Evolutionary conservation across 2,329 filamentous ascomycete species (phyloP), one percentile per base, ranked within the genome.

Genomic region (Penicillium italicum): DNA sequence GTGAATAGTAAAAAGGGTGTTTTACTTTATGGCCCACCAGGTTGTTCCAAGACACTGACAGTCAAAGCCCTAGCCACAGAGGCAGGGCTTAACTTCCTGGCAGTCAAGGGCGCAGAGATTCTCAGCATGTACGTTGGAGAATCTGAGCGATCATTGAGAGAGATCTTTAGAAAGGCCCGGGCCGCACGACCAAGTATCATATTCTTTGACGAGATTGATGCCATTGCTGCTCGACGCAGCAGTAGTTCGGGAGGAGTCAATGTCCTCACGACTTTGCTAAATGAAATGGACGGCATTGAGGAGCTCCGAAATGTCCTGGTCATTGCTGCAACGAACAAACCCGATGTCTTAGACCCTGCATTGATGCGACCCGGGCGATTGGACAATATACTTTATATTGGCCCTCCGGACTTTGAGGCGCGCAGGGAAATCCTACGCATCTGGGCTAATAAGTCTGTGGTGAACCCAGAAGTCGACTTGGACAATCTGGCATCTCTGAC

Each of bases 91-190:
- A 97, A 97, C 72, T 97, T 97, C 79, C 87, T 97, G 69, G 88
- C 91, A 9, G 90, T 97, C 62, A 96, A 97, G 75, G 93, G 91
- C 26, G 91, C 91, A 34, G 93, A 97, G 74, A 83, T 97, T 12
- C 85, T 96, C 57, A 95, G 91, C 75, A 96, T 96, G 90, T 97
- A 97, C 73, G 92, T 97, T 18, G 93, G 93, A 58, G 93, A 97
- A 72, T 93, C 91, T 2, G 93, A 97, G 75, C 85, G 91, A 11
- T 87, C 88, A 8, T 83, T 97, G 40, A 85, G 93, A 36, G 88
- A 91, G 53, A 84, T 97, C 1, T 97, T 97, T 71, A 83, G 87
- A 50, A 89, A 92, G 64, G 93, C 93, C 1, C 82, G 89, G 40
- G 86, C 88, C n/a, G 92, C 91, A 9, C 86, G 87, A 49, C 93